phyloP scores from a whole-genome alignment of 2,329 filamentous ascomycete species.

The Diaporthe vaccinii region DNA sequence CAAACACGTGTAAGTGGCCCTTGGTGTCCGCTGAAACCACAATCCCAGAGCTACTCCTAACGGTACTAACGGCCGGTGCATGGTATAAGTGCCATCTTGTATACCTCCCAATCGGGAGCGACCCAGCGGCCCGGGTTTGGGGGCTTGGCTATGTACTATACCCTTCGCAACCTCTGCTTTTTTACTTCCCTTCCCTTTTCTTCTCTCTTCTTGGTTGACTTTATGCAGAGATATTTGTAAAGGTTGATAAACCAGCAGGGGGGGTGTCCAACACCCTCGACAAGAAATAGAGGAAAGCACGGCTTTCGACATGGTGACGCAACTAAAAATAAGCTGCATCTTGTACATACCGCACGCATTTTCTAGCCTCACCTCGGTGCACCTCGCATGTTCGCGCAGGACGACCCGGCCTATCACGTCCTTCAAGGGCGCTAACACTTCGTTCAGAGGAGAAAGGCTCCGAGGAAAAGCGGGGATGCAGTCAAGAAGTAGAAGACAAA shows the following conservation, averaged over 20 bases:
- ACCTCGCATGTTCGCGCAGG: background rate
- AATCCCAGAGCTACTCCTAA: background rate
- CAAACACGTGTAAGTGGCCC: constrained; percentile 18
- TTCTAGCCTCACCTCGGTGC: background rate
- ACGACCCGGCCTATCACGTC: background rate
- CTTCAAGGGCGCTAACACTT: background rate
- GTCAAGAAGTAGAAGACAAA: background rate
- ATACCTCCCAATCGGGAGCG: constrained; percentile 7
- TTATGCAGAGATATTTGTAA: background rate
- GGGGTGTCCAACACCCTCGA: background rate
- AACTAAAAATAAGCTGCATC: constrained; percentile 3
- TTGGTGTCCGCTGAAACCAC: constrained; percentile 1
- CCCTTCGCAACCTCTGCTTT: background rate
- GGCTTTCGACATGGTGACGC: background rate
- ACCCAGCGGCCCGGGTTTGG: background rate
- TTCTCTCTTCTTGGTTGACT: background rate
- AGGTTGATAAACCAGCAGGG: background rate
- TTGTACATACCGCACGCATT: background rate
- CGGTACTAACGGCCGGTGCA: background rate
- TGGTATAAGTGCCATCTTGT: background rate
- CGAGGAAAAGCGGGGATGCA: background rate
- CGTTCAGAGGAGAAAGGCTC: background rate
- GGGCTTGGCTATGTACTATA: background rate
- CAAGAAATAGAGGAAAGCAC: background rate
- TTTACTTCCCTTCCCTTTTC: background rate